phyloP scores from a whole-genome alignment of 805 yeast genomes.

The Sporopachydermia lactativora region DNA sequence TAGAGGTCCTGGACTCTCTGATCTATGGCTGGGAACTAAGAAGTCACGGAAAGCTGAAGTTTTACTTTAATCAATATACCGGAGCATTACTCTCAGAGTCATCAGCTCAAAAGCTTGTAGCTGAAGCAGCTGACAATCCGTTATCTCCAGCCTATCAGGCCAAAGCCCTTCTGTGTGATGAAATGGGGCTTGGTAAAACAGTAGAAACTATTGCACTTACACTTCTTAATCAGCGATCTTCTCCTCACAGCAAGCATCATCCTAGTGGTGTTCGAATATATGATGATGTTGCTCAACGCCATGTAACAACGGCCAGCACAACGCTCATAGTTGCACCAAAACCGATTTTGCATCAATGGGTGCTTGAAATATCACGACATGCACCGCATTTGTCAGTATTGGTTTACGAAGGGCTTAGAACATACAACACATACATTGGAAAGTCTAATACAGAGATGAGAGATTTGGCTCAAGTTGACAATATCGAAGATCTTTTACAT shows the following conservation, averaged over 20 bases:
- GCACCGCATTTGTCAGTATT: conserved; percentile 50
- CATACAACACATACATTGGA: conserved; percentile 22
- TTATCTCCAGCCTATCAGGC: conserved; percentile 17
- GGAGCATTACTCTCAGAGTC: background rate
- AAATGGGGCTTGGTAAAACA: conserved; percentile 96
- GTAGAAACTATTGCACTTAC: conserved; percentile 66
- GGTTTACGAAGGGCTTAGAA: conserved; percentile 45
- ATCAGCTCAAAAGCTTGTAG: too few species aligned
- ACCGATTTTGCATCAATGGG: conserved; percentile 79
- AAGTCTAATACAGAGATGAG: too few species aligned
- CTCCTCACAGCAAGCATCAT: conserved; percentile 10
- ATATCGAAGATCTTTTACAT: conserved; percentile 12
- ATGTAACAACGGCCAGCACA: conserved; percentile 41
- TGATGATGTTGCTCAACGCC: conserved; percentile 29
- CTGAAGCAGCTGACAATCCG: too few species aligned
- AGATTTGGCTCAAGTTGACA: conserved; percentile 4
- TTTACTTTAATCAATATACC: background rate
- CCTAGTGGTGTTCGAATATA: conserved; percentile 19
- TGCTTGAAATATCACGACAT: conserved; percentile 45
- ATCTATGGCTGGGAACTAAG: conserved; percentile 1
- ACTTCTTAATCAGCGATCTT: conserved; percentile 42
- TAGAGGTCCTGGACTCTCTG: background rate
- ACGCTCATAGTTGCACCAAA: conserved; percentile 81
- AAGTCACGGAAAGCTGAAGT: background rate
- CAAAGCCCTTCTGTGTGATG: conserved; percentile 73